Conservation (phyloP, 805 yeast species). For the Candida odintsovae region DNA sequence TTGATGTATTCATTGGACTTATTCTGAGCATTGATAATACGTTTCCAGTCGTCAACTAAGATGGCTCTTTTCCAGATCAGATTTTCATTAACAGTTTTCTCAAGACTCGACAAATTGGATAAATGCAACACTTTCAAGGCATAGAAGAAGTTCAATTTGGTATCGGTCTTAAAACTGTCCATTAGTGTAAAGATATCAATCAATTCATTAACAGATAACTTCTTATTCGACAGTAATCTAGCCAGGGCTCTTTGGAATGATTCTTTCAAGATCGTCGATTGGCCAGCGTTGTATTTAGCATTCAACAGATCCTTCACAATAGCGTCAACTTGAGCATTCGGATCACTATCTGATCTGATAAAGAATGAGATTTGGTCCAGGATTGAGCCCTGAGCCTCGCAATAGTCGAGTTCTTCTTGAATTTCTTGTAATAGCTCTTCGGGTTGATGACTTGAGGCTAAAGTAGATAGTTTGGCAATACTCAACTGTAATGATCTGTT, state of each 20-base stretch:
- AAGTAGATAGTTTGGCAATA: conserved; percentile 61
- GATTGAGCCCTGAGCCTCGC: conserved; percentile 44
- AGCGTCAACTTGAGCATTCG: conserved; percentile 20
- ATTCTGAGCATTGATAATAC: conserved; percentile 29
- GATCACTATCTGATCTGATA: conserved; percentile 26
- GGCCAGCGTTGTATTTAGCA: conserved; percentile 14
- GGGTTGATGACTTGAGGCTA: conserved; percentile 32
- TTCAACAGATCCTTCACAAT: conserved; percentile 21
- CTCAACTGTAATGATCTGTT: conserved; percentile 55
- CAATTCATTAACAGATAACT: conserved; percentile 39
- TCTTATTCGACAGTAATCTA: conserved; percentile 31
- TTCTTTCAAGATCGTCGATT: conserved; percentile 15
- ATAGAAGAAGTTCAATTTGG: conserved; percentile 29
- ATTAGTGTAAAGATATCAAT: conserved; percentile 47
- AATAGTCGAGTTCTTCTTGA: conserved; percentile 42
- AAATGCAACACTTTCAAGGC: conserved; percentile 50
- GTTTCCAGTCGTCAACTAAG: conserved; percentile 45
- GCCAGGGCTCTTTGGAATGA: conserved; percentile 23
- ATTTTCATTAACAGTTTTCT: conserved; percentile 30
- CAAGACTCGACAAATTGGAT: conserved; percentile 20
- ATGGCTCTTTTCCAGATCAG: conserved; percentile 59
- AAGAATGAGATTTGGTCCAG: conserved; percentile 24
- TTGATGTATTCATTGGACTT: conserved; percentile 38
- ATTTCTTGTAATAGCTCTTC: conserved; percentile 32
- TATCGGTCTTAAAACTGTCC: conserved; percentile 26